phyloP scores from a whole-genome alignment of 345 rosid species.

The Aquilaria sinensis region DNA sequence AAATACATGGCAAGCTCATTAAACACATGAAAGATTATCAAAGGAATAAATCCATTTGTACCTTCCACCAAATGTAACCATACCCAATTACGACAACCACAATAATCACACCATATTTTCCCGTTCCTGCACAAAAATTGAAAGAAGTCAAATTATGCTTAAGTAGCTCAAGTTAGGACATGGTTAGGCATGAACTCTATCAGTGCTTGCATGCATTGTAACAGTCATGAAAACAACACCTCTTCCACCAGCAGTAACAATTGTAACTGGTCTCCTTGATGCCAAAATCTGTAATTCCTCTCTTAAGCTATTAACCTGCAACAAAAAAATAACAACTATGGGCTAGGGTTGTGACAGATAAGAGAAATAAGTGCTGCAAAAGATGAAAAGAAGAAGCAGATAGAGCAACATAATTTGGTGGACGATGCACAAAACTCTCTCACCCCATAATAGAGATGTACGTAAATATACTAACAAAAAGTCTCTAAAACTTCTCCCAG shows the following conservation, averaged over 20 bases:
- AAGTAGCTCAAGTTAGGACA: background rate
- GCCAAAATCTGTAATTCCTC: conserved; percentile 60
- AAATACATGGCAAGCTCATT: too few species aligned
- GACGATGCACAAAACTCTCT: too few species aligned
- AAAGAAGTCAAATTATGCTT: conserved; percentile 11
- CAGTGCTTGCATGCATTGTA: background rate
- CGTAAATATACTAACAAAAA: too few species aligned
- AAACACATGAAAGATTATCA: background rate
- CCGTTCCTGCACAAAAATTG: conserved; percentile 36
- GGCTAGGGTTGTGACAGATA: too few species aligned
- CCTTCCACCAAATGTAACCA: conserved; percentile 90
- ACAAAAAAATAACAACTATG: too few species aligned
- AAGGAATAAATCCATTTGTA: conserved; percentile 15
- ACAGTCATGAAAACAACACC: conserved; percentile 30
- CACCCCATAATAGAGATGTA: too few species aligned
- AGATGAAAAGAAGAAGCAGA: too few species aligned
- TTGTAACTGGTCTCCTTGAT: conserved; percentile 57
- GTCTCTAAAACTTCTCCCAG: too few species aligned
- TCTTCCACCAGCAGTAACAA: conserved; percentile 62
- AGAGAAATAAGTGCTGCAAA: too few species aligned
- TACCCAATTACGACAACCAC: conserved; percentile 51
- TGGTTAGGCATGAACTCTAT: background rate
- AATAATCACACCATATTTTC: conserved; percentile 42
- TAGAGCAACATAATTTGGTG: too few species aligned
- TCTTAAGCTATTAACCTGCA: conserved; percentile 68